A percentile compares a stretch with the other conserved stretches of the same genome.
These are phyloP conservation scores for Plantago major DNA, from an alignment of 257 asterid species.

Conservation along the genomic window DNA sequence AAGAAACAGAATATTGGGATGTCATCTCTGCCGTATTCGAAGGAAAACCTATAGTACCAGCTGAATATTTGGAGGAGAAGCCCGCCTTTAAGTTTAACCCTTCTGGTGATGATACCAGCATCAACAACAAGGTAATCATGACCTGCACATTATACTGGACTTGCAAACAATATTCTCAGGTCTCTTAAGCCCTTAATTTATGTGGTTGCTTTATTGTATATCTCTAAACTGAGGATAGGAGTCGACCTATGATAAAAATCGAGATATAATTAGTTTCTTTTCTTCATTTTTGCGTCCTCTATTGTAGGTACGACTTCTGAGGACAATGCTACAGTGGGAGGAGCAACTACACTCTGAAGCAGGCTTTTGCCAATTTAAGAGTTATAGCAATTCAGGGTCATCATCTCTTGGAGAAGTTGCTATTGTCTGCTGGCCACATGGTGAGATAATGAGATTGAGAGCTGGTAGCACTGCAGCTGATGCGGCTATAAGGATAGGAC, in stretches of 20 bases:
- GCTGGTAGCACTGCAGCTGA: slow-evolving; percentile 98
- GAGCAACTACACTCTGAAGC: slow-evolving; percentile 84
- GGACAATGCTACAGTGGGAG: slow-evolving; percentile 99
- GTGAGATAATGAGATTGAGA: slow-evolving; percentile 80
- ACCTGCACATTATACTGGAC: background rate
- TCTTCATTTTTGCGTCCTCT: background rate
- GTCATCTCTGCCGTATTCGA: slow-evolving; percentile 72
- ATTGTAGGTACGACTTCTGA: slow-evolving; percentile 60
- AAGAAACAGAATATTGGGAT: slow-evolving; percentile 72
- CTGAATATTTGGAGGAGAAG: slow-evolving; percentile 30
- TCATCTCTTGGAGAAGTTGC: slow-evolving; percentile 71
- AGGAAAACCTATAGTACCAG: slow-evolving; percentile 52
- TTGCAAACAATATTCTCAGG: background rate
- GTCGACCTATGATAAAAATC: background rate
- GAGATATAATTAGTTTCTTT: no score
- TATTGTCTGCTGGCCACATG: slow-evolving; percentile 86
- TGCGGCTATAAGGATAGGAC: slow-evolving; percentile 80
- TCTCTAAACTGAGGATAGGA: background rate
- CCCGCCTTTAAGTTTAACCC: slow-evolving; percentile 33
- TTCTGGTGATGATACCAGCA: slow-evolving; percentile 48
- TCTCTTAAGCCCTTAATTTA: no score
- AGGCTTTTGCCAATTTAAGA: slow-evolving; percentile 35
- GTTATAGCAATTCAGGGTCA: slow-evolving; percentile 26
- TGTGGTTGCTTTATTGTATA: background rate
- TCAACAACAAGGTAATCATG: slow-evolving; percentile 72